Evolutionary conservation across 2,329 filamentous ascomycete genomes (phyloP), one percentile per base, ranked within the genome.

Genomic region (Blastomyces emzantsi): DNA sequence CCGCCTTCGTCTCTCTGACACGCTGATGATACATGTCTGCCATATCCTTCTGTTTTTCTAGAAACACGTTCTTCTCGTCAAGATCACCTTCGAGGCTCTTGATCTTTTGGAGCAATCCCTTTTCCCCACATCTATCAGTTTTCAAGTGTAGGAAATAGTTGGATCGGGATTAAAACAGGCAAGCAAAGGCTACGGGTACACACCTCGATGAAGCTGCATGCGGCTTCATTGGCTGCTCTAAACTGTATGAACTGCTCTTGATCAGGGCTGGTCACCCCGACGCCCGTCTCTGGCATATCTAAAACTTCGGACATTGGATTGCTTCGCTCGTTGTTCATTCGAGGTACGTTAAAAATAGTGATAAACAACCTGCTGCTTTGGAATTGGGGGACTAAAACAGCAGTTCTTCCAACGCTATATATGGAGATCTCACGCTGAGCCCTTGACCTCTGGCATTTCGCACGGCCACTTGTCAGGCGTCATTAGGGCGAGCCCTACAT

Each of bases 41-140:
- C 47, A 61, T 39, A 61, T 61, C 59, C 51, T 61, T 47, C 59
- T 51, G 28, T 39, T 61, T 61, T 30, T 61, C 59, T 30, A 61
- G 45, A 15, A 7, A 30, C 22, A 61, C n/a, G 28, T 54, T 51
- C 43, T 61, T 61, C 47, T 61, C 28, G 19, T 61, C 45, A 45
- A 61, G 25, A n/a, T 52, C 45, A 25, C 28, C 9, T n/a, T 61
- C 59, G 47, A 61, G 59, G 13, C 19, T 30, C 25, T 54, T 30
- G 47, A 61, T 54, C 30, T 25, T 61, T 43, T 61, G 7, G 11
- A 61, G 45, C 45, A 61, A 54, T 51, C 36, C 45, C 59, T 61
- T 52, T 43, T 15, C 3, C 13, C 25, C 41, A 15, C 4, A 19
- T 54, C 30, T 13, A 22, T 39, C 25, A 54, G 43, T 39, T 52